Base-by-base conservation (phyloP, 805 yeast genomes). In the Candida endomychidarum region DNA sequence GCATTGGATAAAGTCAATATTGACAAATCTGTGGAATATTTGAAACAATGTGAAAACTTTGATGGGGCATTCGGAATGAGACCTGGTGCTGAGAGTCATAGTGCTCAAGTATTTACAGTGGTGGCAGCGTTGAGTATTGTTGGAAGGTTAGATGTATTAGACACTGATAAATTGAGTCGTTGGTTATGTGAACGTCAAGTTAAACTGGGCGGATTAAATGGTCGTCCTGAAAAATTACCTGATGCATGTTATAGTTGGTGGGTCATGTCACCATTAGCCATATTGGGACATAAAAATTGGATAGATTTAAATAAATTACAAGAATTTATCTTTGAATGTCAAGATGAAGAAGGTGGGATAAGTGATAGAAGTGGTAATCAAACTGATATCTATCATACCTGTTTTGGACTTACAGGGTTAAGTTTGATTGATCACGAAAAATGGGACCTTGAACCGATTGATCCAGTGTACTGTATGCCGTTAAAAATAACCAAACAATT, bases 191-290 rank as follows among this genome's bases (percentile, higher is more conserved):
- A 93, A 56, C 69, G 99, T 43, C 99, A 93, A 60, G 75, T 87
- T 7, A 48, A 58, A 19, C 72, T 77, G 5, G 99, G 99, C 5
- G 99, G 99, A 0, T 70, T 93, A 40, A 93, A 93, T 56, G 99
- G 99, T 0, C 75, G 99, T 37, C 96, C 98, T 0, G 96, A 93
- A 43, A 93, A 93, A 58, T 65, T 88, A 14, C 96, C 98, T 0
- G 99, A 93, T 61, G 96, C 87, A n/a, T 93, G 99, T 58, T 93
- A 93, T 58, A 81, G 93, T 51, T 93, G 97, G 96, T 93, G 99
- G 99, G 95, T 89, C 8, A 59, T 89, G 16, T 83, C 95, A 2
- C 75, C 88, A 2, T 62, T 90, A 42, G 74, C 84, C 0, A 80
- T 87, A 25, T 67, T 91, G 15, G 77, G 67, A 0, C 80, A 76